phyloP scores from a whole-genome alignment of 176 grass and related monocot genomes.

The Dendrocalamus sinicus region DNA sequence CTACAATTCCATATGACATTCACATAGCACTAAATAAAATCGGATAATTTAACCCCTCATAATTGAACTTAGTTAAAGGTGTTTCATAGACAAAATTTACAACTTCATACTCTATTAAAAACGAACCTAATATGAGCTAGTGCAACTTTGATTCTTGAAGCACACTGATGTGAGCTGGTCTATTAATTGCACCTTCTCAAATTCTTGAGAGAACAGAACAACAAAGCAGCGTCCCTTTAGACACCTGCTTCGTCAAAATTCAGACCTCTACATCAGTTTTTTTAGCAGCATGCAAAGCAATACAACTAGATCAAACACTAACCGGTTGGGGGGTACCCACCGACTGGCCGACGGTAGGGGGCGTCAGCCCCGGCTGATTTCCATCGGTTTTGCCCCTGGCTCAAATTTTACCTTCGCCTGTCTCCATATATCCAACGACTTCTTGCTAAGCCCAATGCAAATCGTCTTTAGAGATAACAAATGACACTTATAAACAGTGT shows the following conservation, averaged over 20 bases:
- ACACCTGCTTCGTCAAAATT: constrained; percentile 33
- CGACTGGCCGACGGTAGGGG: no score
- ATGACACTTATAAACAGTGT: no score
- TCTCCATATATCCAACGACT: no score
- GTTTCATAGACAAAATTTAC: neutral
- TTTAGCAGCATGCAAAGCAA: constrained; percentile 20
- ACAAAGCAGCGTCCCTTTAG: constrained; percentile 10
- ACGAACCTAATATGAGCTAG: neutral
- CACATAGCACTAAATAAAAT: neutral
- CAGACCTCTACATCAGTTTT: constrained; percentile 14
- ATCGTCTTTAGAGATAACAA: no score
- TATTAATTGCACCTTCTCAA: constrained; percentile 13
- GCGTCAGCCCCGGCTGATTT: no score
- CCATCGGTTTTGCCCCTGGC: no score
- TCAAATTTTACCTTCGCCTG: no score
- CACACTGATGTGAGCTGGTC: neutral
- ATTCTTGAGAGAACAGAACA: neutral
- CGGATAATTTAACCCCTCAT: neutral
- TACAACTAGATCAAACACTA: constrained; percentile 3
- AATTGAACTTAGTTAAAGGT: neutral
- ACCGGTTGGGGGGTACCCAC: no score
- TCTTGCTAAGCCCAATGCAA: no score
- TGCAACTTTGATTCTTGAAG: neutral
- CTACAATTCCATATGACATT: neutral
- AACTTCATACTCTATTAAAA: no score